Conservation (phyloP, 2,329 filamentous ascomycete species). For the Ceratocystis cacaofunesta region DNA sequence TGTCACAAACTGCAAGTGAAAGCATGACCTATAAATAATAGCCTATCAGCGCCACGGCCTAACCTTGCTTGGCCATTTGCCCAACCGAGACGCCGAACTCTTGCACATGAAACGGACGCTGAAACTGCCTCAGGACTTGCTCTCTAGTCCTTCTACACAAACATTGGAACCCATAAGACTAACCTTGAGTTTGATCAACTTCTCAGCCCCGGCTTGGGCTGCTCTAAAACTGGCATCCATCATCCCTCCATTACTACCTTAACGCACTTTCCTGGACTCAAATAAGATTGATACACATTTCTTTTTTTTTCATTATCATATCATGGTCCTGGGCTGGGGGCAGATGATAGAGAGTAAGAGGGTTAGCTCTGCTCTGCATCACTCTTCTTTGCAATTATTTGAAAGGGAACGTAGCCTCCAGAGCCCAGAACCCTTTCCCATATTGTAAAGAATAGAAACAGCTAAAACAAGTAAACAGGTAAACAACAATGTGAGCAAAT, state of each 20-base stretch:
- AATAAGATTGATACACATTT: not conserved
- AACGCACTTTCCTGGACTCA: not conserved
- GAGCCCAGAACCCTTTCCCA: not conserved
- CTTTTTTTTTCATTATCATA: not conserved
- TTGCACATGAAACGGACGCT: not conserved
- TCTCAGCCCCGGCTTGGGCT: not conserved
- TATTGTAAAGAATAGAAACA: conserved; percentile 11
- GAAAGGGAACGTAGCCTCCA: conserved; percentile 2
- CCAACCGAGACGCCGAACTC: not conserved
- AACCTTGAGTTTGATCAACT: not conserved
- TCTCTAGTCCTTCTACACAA: not conserved
- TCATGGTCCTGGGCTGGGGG: not conserved
- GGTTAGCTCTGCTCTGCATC: not conserved
- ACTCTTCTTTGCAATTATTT: not conserved
- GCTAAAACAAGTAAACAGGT: conserved; percentile 4
- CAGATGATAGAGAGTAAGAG: not conserved
- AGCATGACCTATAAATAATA: not conserved
- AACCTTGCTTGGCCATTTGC: not conserved
- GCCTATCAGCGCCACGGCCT: not conserved
- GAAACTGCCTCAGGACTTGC: not conserved
- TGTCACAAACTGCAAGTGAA: not conserved
- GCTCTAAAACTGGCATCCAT: not conserved
- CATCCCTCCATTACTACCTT: no score
- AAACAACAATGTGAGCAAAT: conserved; percentile 8
- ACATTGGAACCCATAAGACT: not conserved